phyloP scores from a whole-genome alignment of 192 early-diverging fungal genomes.

The Funneliformis mosseae region DNA sequence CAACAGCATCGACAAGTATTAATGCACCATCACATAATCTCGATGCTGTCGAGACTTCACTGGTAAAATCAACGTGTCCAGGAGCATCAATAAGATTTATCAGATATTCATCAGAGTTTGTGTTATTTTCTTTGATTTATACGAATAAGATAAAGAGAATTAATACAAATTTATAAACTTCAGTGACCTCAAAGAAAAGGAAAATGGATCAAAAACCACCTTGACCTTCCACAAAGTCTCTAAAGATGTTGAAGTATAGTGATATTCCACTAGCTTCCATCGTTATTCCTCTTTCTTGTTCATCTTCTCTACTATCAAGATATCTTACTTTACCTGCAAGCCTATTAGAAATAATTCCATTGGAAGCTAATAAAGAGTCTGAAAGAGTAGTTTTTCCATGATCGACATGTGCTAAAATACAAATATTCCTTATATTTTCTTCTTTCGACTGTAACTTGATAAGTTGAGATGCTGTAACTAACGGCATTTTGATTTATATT shows the following conservation, averaged over 20 bases:
- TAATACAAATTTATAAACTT: background rate
- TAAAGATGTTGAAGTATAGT: slow-evolving; percentile 82
- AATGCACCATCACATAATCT: slow-evolving; percentile 94
- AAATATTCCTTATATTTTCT: slow-evolving; percentile 89
- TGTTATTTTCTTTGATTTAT: slow-evolving; percentile 9
- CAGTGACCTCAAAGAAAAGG: too few relatives aligned
- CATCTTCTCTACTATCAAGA: slow-evolving; percentile 94
- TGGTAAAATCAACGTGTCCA: slow-evolving; percentile 97
- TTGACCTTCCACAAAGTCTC: slow-evolving; percentile 38
- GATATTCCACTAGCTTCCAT: slow-evolving; percentile 98
- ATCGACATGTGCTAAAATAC: slow-evolving; percentile 98
- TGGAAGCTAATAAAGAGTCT: slow-evolving; percentile 93
- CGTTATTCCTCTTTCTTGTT: slow-evolving; percentile 98
- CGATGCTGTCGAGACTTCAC: slow-evolving; percentile 99
- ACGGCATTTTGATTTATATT: slow-evolving; percentile 59
- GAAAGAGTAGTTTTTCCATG: slow-evolving; percentile 98
- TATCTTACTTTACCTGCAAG: slow-evolving; percentile 95
- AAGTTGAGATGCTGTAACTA: slow-evolving; percentile 65
- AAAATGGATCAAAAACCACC: slow-evolving; percentile 30
- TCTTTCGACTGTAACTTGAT: slow-evolving; percentile 69
- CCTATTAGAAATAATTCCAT: slow-evolving; percentile 96
- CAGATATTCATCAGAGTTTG: slow-evolving; percentile 69
- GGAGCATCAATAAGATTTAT: slow-evolving; percentile 98
- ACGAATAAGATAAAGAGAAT: background rate
- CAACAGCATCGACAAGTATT: slow-evolving; percentile 95